Evolutionary conservation across 768 basidiomycete species (phyloP), one percentile per base, ranked within the genome.

Genomic region (Mycena albidolilacea): DNA sequence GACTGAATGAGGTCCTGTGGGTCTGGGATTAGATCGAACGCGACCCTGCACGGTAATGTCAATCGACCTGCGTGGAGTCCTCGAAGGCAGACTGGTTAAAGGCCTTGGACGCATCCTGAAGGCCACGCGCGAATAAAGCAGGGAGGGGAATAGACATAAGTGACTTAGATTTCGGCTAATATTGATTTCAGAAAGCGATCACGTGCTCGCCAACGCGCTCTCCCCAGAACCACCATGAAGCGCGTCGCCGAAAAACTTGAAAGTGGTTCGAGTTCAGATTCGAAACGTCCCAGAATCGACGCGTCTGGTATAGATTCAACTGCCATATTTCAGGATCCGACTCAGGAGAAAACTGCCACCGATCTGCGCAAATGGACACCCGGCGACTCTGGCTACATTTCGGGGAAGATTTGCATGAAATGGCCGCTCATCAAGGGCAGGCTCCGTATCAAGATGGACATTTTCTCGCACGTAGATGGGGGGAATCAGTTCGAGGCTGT

Each of bases 1-100:
- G 87, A 84, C 52, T 85, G 84, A 37, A 95, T 80, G 66, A 93
- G 81, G 74, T 90, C 86, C 95, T 96, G 71, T 61, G 46, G 66
- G 60, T 52, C 35, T 35, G 17, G 60, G 15, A 23, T 64, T 17
- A 67, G 39, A 35, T 15, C 10, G 17, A 10, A 35, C 50, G 11
- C 62, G 15, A 12, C 15, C 4, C 23, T 57, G 44, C 14, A 44
- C 21, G 17, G 35, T 39, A 61, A 6, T 61, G 10, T n/a, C 15
- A 9, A 54, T 63, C 23, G 72, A 86, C 89, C 78, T 89, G 87
- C 11, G 86, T 86, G 46, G 80, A 79, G 69, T 87, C 84, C 44
- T 86, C 82, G 44, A 84, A 81, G 0, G 86, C 83, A 30, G 88
- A 82, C 30, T 85, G 76, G 63, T 81, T 81, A 21, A 75, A 77